Percentiles rank a stretch among this genome's conserved stretches.
phyloP scores from a whole-genome alignment of 768 basidiomycete genomes.

The Coprinopsis cinerea region DNA sequence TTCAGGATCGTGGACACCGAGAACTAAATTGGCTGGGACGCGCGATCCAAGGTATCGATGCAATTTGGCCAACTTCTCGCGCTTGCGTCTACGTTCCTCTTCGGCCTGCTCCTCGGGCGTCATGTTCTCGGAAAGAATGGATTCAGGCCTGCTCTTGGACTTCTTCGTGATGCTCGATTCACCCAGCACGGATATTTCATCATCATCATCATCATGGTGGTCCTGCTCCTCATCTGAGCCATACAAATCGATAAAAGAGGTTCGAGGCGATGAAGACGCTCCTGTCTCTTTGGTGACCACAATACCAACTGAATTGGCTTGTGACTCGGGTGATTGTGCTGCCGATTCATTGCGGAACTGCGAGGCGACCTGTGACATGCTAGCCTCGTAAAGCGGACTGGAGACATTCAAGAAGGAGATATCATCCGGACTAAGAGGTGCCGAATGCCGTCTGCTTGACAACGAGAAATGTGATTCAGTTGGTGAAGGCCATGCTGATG shows the following conservation, averaged over 20 bases:
- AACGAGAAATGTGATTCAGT: constrained; percentile 21
- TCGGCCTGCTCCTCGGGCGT: constrained; percentile 51
- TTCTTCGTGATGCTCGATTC: constrained; percentile 23
- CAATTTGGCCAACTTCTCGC: constrained; percentile 73
- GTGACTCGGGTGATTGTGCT: no score
- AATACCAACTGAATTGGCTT: no score
- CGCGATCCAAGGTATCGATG: constrained; percentile 84
- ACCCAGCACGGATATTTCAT: no score
- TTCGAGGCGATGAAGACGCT: constrained; percentile 24
- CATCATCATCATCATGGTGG: constrained; percentile 24
- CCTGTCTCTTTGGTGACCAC: constrained; percentile 12
- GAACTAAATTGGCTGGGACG: constrained; percentile 64
- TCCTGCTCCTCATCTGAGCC: constrained; percentile 55
- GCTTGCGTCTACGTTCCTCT: constrained; percentile 58
- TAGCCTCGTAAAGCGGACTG: constrained; percentile 18
- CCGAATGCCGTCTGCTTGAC: constrained; percentile 45
- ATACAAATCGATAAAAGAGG: constrained; percentile 56
- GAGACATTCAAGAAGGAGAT: constrained; percentile 29
- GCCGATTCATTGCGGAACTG: constrained; percentile 8
- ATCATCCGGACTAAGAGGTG: constrained; percentile 45
- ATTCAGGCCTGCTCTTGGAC: no score
- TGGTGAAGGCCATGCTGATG: constrained; percentile 26
- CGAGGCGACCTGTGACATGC: constrained; percentile 9
- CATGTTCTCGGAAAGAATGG: constrained; percentile 43
- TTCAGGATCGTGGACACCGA: constrained; percentile 37